These are phyloP conservation scores for Syzygium aqueum DNA, from an alignment of 345 rosid genomes.

Conservation along the genomic window DNA sequence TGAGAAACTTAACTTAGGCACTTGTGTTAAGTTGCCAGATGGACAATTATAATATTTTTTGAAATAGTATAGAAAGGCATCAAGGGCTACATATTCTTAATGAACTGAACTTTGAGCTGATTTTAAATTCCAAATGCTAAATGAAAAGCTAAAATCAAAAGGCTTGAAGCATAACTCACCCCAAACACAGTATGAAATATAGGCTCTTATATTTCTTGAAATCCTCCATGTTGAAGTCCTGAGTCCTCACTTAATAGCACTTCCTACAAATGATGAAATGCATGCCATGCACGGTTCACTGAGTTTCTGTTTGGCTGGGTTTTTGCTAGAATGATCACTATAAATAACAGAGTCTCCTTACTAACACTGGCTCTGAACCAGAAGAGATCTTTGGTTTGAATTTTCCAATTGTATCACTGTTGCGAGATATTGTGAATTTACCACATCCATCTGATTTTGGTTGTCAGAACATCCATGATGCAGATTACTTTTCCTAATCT, in stretches of 20 bases:
- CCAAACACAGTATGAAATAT: not conserved
- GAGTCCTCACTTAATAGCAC: not conserved
- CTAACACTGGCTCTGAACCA: not conserved
- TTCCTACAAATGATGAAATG: not conserved
- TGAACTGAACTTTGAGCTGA: not conserved
- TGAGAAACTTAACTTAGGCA: not conserved
- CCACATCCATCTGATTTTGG: not conserved
- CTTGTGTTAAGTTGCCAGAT: not conserved
- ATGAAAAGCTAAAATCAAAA: not conserved
- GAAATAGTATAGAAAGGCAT: not conserved
- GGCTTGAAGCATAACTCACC: not conserved
- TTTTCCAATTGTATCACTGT: not conserved
- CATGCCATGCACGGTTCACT: not conserved
- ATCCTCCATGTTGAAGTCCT: not conserved
- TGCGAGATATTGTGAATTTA: not conserved
- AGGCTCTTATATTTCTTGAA: not conserved
- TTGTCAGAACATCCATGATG: not conserved
- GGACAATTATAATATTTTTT: not conserved
- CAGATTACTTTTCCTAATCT: not conserved
- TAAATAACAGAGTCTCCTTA: not conserved
- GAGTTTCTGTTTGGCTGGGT: not conserved
- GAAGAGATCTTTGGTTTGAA: not conserved
- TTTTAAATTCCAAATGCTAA: not conserved
- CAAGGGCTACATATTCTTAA: not conserved
- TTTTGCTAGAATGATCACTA: not conserved